phyloP scores from a whole-genome alignment of 805 yeast species.

The Metschnikowia kunwiensis region DNA sequence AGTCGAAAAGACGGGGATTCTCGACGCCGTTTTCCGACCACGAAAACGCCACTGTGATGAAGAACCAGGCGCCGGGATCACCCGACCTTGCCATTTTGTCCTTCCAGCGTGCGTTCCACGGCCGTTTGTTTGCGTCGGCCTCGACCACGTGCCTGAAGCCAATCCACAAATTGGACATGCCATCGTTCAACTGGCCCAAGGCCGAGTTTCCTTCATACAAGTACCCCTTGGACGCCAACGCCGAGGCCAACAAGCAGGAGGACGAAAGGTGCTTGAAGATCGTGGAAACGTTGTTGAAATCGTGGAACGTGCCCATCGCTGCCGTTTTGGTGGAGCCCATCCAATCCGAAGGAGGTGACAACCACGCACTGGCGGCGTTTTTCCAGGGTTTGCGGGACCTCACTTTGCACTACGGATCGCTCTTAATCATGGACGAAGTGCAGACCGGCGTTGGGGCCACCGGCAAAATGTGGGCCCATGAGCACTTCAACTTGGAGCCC shows the following conservation, averaged over 20 bases:
- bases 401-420: conserved; percentile 65
- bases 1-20: conserved; percentile 63
- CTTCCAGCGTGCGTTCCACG: conserved; percentile 89
- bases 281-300: conserved; percentile 66
- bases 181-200: conserved; percentile 95
- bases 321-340: conserved; percentile 89
- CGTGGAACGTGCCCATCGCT: conserved; percentile 77
- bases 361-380: conserved; percentile 73
- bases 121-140: conserved; percentile 88
- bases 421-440: conserved; percentile 79
- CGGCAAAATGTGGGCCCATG: conserved; percentile 85
- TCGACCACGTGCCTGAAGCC: conserved; percentile 93
- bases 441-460: conserved; percentile 91
- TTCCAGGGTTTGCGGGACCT: conserved; percentile 82
- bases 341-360: conserved; percentile 90
- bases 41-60: conserved; percentile 74
- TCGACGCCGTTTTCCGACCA: conserved; percentile 57
- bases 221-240: conserved; percentile 75
- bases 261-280: conserved; percentile 77
- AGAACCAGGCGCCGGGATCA: conserved; percentile 81
- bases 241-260: conserved; percentile 63
- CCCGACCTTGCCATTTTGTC: conserved; percentile 84
- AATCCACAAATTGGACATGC: conserved; percentile 87
- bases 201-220: conserved; percentile 85
- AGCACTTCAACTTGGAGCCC: conserved; percentile 70